phyloP scores from a whole-genome alignment of 352 stramenopile genomes.

The Pythium periplocum region DNA sequence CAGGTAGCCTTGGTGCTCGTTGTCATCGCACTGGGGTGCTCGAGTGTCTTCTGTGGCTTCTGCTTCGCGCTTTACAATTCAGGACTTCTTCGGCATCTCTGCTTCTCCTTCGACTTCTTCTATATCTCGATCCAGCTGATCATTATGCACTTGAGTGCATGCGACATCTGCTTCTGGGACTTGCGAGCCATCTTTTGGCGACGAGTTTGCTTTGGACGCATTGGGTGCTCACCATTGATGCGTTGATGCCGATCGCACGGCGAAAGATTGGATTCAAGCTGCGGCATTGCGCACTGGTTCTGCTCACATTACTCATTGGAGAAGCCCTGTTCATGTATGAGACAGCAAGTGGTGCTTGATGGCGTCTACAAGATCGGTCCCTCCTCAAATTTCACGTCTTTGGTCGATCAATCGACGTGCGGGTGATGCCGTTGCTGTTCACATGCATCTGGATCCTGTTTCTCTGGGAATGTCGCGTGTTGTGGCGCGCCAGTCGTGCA shows the following conservation, averaged over 20 bases:
- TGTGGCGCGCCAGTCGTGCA: constrained; percentile 14
- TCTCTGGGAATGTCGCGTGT: constrained; percentile 18
- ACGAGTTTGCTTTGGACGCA: constrained; percentile 7
- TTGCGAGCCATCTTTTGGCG: neutral
- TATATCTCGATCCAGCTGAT: constrained; percentile 14
- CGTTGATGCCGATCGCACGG: neutral
- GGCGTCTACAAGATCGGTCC: neutral
- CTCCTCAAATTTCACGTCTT: neutral
- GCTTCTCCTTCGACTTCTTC: constrained; percentile 12
- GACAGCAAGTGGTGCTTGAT: neutral
- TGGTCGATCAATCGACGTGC: constrained; percentile 3
- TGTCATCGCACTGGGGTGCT: constrained; percentile 1
- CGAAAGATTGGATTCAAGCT: neutral
- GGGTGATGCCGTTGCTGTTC: constrained; percentile 17
- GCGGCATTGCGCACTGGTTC: neutral
- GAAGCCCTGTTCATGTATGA: neutral
- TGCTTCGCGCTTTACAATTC: constrained; percentile 14
- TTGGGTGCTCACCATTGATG: neutral
- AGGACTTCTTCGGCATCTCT: constrained; percentile 10
- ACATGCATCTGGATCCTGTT: constrained; percentile 20
- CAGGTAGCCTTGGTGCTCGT: neutral
- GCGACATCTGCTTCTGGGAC: constrained; percentile 12
- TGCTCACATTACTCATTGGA: neutral
- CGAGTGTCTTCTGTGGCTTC: constrained; percentile 1
- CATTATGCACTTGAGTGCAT: constrained; percentile 9